phyloP scores from a whole-genome alignment of 257 asterid species.

The Solanum neorickii region DNA sequence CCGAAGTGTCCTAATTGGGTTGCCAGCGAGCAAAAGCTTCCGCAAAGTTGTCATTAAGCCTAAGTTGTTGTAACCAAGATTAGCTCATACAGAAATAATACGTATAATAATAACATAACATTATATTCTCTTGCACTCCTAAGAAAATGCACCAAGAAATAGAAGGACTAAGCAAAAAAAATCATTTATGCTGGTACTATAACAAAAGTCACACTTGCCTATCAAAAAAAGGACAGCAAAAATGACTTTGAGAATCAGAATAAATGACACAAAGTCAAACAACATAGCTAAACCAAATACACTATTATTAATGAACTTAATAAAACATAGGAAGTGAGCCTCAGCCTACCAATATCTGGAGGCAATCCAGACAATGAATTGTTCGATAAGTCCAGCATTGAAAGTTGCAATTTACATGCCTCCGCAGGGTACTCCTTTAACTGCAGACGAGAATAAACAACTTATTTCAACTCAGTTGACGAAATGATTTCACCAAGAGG shows the following conservation, averaged over 20 bases:
- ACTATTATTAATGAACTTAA: not conserved
- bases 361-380: slow-evolving; percentile 92
- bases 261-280: not conserved
- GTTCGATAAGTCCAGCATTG: slow-evolving; percentile 83
- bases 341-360: slow-evolving; percentile 67
- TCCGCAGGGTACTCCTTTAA: slow-evolving; percentile 80
- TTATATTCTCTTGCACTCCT: not conserved
- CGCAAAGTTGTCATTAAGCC: slow-evolving; percentile 90
- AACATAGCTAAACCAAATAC: not conserved
- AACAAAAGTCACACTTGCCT: not conserved
- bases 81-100: not conserved
- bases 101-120: not conserved
- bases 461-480: not conserved
- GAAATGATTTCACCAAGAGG: not conserved
- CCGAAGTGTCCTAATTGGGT: slow-evolving; percentile 84
- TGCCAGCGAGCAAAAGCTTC: slow-evolving; percentile 83
- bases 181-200: not conserved
- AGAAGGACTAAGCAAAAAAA: not conserved
- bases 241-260: not conserved
- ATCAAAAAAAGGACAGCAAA: not conserved
- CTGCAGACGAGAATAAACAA: slow-evolving; percentile 35
- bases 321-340: not conserved
- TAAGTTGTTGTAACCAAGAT: slow-evolving; percentile 10
- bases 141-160: not conserved
- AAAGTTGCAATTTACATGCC: slow-evolving; percentile 80